Percentiles rank a stretch among this genome's conserved stretches.
Conservation (phyloP, 129 eudicot species). For the Helichrysum umbraculigerum region DNA sequence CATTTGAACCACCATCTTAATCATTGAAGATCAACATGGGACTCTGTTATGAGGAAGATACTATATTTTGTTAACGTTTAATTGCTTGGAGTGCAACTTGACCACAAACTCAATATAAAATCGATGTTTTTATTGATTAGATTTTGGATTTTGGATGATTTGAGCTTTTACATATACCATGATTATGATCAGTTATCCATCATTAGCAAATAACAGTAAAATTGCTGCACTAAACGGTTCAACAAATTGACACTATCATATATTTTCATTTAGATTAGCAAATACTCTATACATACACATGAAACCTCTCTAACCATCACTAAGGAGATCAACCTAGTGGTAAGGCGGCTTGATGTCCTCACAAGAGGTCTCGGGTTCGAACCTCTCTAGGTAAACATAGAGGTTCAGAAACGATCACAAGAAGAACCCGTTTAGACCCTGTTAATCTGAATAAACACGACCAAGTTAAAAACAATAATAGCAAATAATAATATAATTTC, state of each 20-base stretch:
- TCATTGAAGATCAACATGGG: not conserved
- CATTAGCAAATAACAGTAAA: not conserved
- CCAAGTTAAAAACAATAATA: too few relatives aligned
- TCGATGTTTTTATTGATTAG: not conserved
- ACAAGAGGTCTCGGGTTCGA: too few relatives aligned
- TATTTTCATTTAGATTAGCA: not conserved
- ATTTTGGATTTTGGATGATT: not conserved
- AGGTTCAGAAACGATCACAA: too few relatives aligned
- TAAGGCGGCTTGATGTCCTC: too few relatives aligned
- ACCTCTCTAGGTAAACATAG: too few relatives aligned
- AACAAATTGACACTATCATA: not conserved
- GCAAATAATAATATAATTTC: too few relatives aligned
- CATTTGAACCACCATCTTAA: not conserved
- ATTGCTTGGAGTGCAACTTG: not conserved
- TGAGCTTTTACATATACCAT: too few relatives aligned
- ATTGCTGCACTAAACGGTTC: not conserved
- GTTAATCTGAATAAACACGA: too few relatives aligned
- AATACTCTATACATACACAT: too few relatives aligned
- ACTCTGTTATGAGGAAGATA: not conserved
- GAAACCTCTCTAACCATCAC: too few relatives aligned
- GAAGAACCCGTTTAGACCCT: too few relatives aligned
- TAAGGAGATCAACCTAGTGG: too few relatives aligned
- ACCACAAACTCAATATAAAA: not conserved
- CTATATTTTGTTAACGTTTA: not conserved
- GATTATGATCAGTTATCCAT: not conserved